Evolutionary conservation across 768 basidiomycete genomes (phyloP), one percentile per base, ranked within the genome.

Genomic region (Mycena galopus): DNA sequence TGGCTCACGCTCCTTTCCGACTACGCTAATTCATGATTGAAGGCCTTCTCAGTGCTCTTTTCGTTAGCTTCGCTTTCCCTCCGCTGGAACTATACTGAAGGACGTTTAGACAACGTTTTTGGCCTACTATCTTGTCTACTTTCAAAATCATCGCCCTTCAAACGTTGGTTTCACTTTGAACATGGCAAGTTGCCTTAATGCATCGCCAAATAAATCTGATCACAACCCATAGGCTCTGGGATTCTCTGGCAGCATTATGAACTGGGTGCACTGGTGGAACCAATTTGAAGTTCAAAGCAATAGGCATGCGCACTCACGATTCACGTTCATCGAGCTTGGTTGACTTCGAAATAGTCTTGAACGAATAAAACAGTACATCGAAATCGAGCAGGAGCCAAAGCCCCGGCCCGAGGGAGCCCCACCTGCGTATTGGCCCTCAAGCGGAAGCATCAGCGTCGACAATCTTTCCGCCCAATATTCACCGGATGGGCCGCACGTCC

Each of bases 371-470:
- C 60, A 67, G 23, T 88, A 86, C 73, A 65, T 88, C 16, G 68
- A 79, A 17, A 85, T 87, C 69, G 86, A 87, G 32, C 83, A 84
- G 44, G 86, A 88, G 70, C 81, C 85, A 4, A 69, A 74, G 56
- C 65, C 78, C 2, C 76, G 77, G 0, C 57, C 70, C 4, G 64
- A 71, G 1, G 84, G 83, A 27, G 77, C 78, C 32, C 88, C 88
- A 3, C 86, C 88, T 4, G 87, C 88, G 0, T 84, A 86, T 47
- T 88, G 88, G 88, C 87, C 88, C 0, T 80, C 87, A 2, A 84
- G 84, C 2, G 88, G 88, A 17, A 76, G 79, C 23, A 79, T 88
- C 50, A 74, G 78, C 21, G 82, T 87, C 19, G 82, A 88, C 29
- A 84, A 84, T 29, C 76, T 88, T 1, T 82, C 79, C 5, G 86